Evolutionary conservation across 2,329 filamentous ascomycete species (phyloP), one percentile per base, ranked within the genome.

Genomic region (Delphinella strobiligena): DNA sequence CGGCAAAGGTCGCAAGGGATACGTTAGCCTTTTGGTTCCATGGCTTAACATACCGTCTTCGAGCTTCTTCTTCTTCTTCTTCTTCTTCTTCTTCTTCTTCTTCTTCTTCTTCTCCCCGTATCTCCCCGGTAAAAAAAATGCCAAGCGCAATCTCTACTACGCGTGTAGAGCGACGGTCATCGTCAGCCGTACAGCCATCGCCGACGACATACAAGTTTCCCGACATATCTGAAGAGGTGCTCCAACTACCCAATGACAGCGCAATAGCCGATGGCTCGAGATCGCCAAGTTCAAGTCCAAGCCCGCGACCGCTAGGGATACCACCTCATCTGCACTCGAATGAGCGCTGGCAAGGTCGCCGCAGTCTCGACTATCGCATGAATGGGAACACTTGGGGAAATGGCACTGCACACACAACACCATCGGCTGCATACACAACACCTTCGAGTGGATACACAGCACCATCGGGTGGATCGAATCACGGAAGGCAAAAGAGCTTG

Each of bases 401-500:
- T 48, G 59, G 59, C 34, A 58, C 60, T 29, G 54, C 31, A 45
- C 47, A 55, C 49, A 46, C 51, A 32, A 65, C 76, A 49, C 83
- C 88, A n/a, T n/a, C n/a, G n/a, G n/a, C n/a, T n/a, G n/a, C n/a
- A n/a, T n/a, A n/a, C n/a, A n/a, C n/a, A n/a, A n/a, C n/a, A n/a
- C n/a, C n/a, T n/a, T n/a, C n/a, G n/a, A n/a, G n/a, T n/a, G n/a
- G n/a, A n/a, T n/a, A n/a, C n/a, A n/a, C n/a, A n/a, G n/a, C n/a
- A n/a, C n/a, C n/a, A n/a, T n/a, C n/a, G n/a, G n/a, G n/a, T n/a
- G n/a, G n/a, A n/a, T n/a, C n/a, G n/a, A n/a, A n/a, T n/a, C n/a
- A n/a, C 54, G 67, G 66, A 14, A 70, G 82, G 48, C 85, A 91
- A 58, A 93, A 89, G 70, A 94, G 87, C 61, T 74, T 95, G 50